Conservation (phyloP, 2,329 filamentous ascomycete species). For the Ceratocystis cubensis region DNA sequence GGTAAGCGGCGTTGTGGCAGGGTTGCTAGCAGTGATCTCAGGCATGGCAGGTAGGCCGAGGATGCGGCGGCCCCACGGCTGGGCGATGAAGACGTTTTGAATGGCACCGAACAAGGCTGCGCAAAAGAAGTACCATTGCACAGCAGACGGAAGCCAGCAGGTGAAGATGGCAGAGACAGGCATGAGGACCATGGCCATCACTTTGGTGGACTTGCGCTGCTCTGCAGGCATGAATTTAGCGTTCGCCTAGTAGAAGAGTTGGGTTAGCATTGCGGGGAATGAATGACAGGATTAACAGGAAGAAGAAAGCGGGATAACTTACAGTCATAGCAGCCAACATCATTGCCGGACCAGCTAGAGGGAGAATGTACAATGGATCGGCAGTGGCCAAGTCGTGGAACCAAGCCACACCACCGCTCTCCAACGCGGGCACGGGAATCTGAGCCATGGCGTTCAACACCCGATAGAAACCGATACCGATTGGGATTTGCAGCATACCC, state of each 20-base stretch:
- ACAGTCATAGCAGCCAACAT: conserved; percentile 47
- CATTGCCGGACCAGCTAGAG: conserved; percentile 44
- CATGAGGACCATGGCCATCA: conserved; percentile 34
- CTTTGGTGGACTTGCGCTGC: conserved; percentile 31
- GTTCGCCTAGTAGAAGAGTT: conserved; percentile 27
- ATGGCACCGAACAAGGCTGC: conserved; percentile 27
- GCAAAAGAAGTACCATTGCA: conserved; percentile 39
- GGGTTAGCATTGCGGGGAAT: conserved; percentile 21
- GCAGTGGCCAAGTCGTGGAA: conserved; percentile 60
- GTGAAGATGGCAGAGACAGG: conserved; percentile 35
- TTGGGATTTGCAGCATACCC: conserved; percentile 41
- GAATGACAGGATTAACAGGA: neutral
- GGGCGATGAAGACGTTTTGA: conserved; percentile 31
- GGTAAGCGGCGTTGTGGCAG: neutral
- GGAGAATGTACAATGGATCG: conserved; percentile 70
- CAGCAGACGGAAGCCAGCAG: conserved; percentile 36
- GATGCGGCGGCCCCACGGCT: conserved; percentile 31
- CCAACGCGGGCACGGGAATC: conserved; percentile 69
- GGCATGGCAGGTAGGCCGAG: conserved; percentile 29
- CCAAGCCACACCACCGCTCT: conserved; percentile 62
- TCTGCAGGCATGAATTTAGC: conserved; percentile 27
- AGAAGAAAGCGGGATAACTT: conserved; percentile 14
- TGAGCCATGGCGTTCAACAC: conserved; percentile 59
- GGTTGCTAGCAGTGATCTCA: conserved; percentile 5
- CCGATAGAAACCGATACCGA: conserved; percentile 72